Conservation (phyloP, 2,329 filamentous ascomycete genomes). For the Alternaria sp. region DNA sequence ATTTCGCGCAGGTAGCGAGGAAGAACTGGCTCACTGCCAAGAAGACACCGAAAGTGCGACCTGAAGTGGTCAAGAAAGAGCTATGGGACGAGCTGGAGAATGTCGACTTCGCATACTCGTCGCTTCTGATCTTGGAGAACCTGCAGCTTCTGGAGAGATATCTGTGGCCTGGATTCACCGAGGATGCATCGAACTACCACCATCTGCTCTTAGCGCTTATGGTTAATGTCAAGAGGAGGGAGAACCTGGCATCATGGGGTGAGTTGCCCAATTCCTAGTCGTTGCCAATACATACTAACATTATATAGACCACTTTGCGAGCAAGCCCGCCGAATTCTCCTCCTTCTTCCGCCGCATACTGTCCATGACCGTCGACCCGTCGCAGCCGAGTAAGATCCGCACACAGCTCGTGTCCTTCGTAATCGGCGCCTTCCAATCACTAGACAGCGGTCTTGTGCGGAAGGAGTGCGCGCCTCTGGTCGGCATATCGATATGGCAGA, state of each 20-base stretch:
- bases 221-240: constrained; percentile 84
- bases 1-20: constrained; percentile 73
- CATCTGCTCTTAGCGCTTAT: constrained; percentile 86
- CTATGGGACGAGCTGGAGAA: constrained; percentile 90
- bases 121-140: constrained; percentile 83
- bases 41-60: constrained; percentile 72
- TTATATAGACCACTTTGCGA: constrained; percentile 71
- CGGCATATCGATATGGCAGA: constrained; percentile 95
- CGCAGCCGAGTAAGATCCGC: constrained; percentile 58
- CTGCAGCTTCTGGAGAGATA: constrained; percentile 90
- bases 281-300: too few species aligned
- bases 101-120: constrained; percentile 77
- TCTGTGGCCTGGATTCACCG: constrained; percentile 90
- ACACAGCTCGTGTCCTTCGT: constrained; percentile 88
- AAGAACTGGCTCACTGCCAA: constrained; percentile 80
- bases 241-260: constrained; percentile 89
- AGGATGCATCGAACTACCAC: constrained; percentile 89
- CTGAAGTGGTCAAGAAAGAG: constrained; percentile 80
- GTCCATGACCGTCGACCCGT: constrained; percentile 73
- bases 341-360: constrained; percentile 86
- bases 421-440: constrained; percentile 89
- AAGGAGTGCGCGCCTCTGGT: constrained; percentile 97
- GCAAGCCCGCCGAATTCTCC: constrained; percentile 82
- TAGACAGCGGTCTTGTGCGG: constrained; percentile 85
- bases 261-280: constrained; percentile 44